A percentile compares a stretch with the other conserved stretches of the same genome.
These are phyloP conservation scores for Ilex aquifolium DNA, from an alignment of 257 asterid species.

Conservation along the genomic window DNA sequence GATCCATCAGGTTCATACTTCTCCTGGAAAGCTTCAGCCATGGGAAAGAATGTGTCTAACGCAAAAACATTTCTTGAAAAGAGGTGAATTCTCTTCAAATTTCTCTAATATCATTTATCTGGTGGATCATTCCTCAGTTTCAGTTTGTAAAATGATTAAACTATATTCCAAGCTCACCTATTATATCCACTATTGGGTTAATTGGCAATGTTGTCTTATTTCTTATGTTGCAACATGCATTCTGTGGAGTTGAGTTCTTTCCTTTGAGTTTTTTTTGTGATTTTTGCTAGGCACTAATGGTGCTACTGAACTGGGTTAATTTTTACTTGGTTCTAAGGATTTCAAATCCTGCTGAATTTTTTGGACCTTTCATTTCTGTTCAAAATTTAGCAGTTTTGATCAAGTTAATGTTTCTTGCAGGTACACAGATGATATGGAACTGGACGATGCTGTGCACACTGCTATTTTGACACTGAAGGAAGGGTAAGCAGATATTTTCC, in stretches of 20 bases:
- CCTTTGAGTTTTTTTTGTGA: too few relatives aligned
- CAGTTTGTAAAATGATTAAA: too few relatives aligned
- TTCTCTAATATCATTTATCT: too few relatives aligned
- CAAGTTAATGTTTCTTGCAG: slow-evolving; percentile 29
- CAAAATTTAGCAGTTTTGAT: background rate
- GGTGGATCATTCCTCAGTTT: too few relatives aligned
- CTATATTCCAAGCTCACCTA: too few relatives aligned
- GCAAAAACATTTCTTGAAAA: slow-evolving; percentile 98
- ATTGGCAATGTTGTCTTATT: too few relatives aligned
- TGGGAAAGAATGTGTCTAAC: slow-evolving; percentile 99
- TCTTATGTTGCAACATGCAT: too few relatives aligned
- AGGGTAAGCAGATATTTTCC: slow-evolving; percentile 49
- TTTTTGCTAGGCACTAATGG: too few relatives aligned
- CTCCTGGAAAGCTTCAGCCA: slow-evolving; percentile 99
- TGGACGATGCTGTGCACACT: slow-evolving; percentile 98
- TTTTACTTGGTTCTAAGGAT: too few relatives aligned
- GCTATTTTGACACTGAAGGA: slow-evolving; percentile 97
- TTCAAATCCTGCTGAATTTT: background rate
- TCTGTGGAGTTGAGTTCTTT: too few relatives aligned
- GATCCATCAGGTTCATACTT: slow-evolving; percentile 99
- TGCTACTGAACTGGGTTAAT: too few relatives aligned
- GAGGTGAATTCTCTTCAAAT: slow-evolving; percentile 37
- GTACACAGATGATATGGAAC: slow-evolving; percentile 97
- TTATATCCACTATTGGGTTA: too few relatives aligned
- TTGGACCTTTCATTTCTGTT: background rate